Evolutionary conservation across 2,329 filamentous ascomycete genomes (phyloP), one percentile per base, ranked within the genome.

Genomic region (Colletotrichum sp.): DNA sequence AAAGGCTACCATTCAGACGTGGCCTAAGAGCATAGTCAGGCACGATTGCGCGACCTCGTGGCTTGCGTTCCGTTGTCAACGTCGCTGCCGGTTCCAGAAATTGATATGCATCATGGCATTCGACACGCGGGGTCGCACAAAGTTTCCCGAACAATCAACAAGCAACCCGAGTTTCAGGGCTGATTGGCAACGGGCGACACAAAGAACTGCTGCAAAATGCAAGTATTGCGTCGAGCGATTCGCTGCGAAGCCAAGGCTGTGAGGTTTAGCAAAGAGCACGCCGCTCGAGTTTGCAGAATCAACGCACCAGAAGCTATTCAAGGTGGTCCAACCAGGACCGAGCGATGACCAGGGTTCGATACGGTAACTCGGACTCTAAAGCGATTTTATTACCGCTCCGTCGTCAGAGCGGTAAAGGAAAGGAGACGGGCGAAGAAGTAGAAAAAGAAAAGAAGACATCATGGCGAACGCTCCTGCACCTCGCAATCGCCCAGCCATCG

Each of bases 391-490:
- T 16, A 36, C 56, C 69, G 28, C 34, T 60, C 36, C 25, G 68
- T 66, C 52, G 36, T 56, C 69, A 73, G 73, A 73, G 70, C 74
- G 68, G 55, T 71, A 66, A 64, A 66, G 61, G 36, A 69, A 48
- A 60, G 34, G 61, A 22, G 9, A 27, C 34, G 34, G 27, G 56
- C 66, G 66, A 39, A 65, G 70, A 64, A 70, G 34, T 62, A 36
- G 60, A 68, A 64, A 34, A 32, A 32, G 71, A 55, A 64, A 43
- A 16, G 34, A 67, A 55, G n/a, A 55, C 70, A 65, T 68, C 74
- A 58, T 76, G 70, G 74, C 74, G 70, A 68, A 75, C 58, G 58
- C 69, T 62, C 55, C 70, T 76, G 70, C 74, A 60, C 32, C 70
- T 76, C 64, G 65, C 30, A 66, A 34, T 74, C 58, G 74, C 58